A percentile compares a stretch with the other conserved stretches of the same genome.
These are phyloP conservation scores for Colletotrichum truncatum DNA, from an alignment of 2,329 filamentous ascomycete genomes.

Conservation along the genomic window DNA sequence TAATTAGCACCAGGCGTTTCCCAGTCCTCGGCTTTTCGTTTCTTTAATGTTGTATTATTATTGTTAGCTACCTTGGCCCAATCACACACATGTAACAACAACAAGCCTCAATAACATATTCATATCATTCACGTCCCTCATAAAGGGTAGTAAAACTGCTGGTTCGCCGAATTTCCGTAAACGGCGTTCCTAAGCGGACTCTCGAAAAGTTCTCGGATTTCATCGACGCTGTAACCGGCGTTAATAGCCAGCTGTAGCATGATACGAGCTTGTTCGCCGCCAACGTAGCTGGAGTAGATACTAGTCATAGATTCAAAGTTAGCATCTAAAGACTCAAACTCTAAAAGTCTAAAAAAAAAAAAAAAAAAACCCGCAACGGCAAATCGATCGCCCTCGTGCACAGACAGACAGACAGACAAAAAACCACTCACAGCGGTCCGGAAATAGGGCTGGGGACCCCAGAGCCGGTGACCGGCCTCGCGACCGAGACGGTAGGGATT, in stretches of 20 bases:
- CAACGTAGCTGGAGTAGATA: conserved; percentile 39
- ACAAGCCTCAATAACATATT: background rate
- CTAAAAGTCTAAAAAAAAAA: background rate
- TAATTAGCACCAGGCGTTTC: too few relatives aligned
- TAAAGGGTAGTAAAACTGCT: background rate
- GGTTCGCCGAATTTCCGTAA: background rate
- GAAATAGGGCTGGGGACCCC: conserved; percentile 35
- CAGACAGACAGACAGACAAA: too few relatives aligned
- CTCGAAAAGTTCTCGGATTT: conserved; percentile 41
- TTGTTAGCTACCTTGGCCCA: too few relatives aligned
- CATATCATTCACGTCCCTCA: background rate
- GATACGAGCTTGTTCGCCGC: conserved; percentile 40
- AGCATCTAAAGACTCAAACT: background rate
- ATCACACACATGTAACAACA: too few relatives aligned
- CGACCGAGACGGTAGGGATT: conserved; percentile 39
- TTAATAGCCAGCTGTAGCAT: conserved; percentile 43
- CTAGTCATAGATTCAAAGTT: conserved; percentile 13
- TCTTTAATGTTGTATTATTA: background rate
- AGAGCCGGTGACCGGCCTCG: conserved; percentile 39
- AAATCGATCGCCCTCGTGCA: too few relatives aligned
- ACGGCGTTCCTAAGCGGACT: conserved; percentile 34
- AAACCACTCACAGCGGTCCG: conserved; percentile 29
- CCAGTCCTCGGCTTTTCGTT: too few relatives aligned
- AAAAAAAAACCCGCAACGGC: background rate
- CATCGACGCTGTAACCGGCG: conserved; percentile 37